Evolutionary conservation across 768 basidiomycete genomes (phyloP), one percentile per base, ranked within the genome.

Genomic region (Amanita exitialis): DNA sequence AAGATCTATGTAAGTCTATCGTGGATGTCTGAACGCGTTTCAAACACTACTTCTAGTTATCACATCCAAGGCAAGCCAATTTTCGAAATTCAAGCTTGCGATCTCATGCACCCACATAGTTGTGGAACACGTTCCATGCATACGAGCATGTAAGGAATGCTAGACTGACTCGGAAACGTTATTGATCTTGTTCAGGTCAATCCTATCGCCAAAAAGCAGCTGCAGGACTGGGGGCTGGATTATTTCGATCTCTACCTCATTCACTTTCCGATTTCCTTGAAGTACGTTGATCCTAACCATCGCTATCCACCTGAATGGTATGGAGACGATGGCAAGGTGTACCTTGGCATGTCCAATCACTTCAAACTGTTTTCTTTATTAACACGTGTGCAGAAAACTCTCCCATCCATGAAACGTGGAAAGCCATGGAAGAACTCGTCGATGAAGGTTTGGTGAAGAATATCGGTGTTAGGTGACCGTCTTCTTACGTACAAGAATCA

Each of bases 41-140:
- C 32, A 39, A 49, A 10, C 34, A n/a, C 20, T 13, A 10, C 23
- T 8, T 30, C 13, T 56, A 87, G 85, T 87, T 66, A 85, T 94
- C 57, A 90, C 88, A 46, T 88, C 87, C 56, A 93, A 93, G 79
- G 83, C 66, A 58, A 58, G 66, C 15, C 27, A 48, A 37, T 28
- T 21, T 42, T 39, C 25, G 12, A 3, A n/a, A 16, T 32, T 15
- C 2, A 37, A 42, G 30, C 8, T 25, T 30, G 34, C 3, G 23
- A 21, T 32, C 32, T 48, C 23, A 43, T 10, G 12, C 13, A 34
- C 36, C 44, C 51, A 39, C 43, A 49, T 56, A 83, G 82, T 71
- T 92, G 32, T 93, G 90, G 91, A 93, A 92, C 67, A 89, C 87
- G 4, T 89, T 84, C 73, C 90, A 95, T 62, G 80, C 83, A 42